Conservation (phyloP, 139 green algal species). For the Closterium sp. region DNA sequence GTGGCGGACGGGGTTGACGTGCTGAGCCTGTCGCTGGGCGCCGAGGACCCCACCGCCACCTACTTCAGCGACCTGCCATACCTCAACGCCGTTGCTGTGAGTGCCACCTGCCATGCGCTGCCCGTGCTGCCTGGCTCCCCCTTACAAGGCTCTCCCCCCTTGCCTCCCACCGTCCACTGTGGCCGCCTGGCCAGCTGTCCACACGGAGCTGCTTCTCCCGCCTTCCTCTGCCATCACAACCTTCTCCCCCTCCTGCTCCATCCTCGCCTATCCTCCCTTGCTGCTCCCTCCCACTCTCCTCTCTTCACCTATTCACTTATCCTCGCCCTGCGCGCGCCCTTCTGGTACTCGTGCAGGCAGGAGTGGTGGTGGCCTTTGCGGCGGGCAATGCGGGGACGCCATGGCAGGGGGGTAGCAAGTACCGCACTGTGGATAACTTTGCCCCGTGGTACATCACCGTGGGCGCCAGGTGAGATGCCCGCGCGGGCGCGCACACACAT, state of each 20-base stretch:
- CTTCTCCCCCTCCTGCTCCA: not conserved
- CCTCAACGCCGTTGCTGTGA: not conserved
- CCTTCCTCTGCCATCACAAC: not conserved
- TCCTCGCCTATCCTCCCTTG: not conserved
- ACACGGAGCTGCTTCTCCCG: not conserved
- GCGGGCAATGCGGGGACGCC: slow-evolving; percentile 11
- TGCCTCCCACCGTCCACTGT: no score
- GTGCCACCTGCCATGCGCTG: no score
- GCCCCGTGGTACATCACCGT: slow-evolving; percentile 35
- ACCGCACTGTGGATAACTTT: slow-evolving; percentile 14
- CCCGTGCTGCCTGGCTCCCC: not conserved
- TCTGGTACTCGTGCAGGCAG: not conserved
- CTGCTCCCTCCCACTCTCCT: no score
- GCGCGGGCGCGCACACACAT: not conserved
- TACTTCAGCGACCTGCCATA: not conserved
- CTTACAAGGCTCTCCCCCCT: not conserved
- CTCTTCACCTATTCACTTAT: not conserved
- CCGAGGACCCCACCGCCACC: not conserved
- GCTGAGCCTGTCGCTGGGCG: not conserved
- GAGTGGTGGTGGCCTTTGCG: slow-evolving; percentile 20
- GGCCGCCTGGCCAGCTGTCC: not conserved
- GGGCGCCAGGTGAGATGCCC: not conserved
- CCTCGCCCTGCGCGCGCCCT: no score
- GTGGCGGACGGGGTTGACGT: not conserved
- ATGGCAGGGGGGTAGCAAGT: not conserved